Conservation (phyloP, 129 eudicot genomes). For the Escallonia herrerae region DNA sequence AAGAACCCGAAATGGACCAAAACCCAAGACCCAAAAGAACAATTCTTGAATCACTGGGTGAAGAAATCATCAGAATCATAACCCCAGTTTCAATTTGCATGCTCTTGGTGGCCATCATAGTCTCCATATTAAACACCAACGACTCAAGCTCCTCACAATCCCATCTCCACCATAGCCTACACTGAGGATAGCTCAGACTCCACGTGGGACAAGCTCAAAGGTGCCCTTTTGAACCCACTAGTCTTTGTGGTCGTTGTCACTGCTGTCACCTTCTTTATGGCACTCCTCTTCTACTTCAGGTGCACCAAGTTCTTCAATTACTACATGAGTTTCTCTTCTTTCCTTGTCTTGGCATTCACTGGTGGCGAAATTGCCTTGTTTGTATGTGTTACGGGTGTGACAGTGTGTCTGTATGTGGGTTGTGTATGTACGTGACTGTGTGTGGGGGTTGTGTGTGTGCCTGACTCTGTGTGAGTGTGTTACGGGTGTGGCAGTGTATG, state of each 20-base stretch:
- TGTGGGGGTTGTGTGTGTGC: no score
- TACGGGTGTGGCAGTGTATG: no score
- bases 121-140: constrained; percentile 37
- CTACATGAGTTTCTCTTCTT: constrained; percentile 91
- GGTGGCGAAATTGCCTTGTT: constrained; percentile 76
- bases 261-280: constrained; percentile 67
- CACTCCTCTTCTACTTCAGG: constrained; percentile 74
- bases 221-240: constrained; percentile 88
- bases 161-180: constrained; percentile 79
- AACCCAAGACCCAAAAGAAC: constrained; percentile 35
- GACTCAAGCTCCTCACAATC: constrained; percentile 24
- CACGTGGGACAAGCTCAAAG: constrained; percentile 82
- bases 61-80: constrained; percentile 85
- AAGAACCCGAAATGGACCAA: constrained; percentile 34
- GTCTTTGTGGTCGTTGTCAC: constrained; percentile 84
- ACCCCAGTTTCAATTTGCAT: constrained; percentile 94
- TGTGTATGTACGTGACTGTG: no score
- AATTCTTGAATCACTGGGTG: constrained; percentile 68
- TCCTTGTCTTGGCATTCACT: constrained; percentile 82
- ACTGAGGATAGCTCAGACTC: constrained; percentile 61
- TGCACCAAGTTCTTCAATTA: constrained; percentile 87
- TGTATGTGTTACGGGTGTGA: no score
- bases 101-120: constrained; percentile 72
- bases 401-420: no score
- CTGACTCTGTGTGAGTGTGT: no score